phyloP scores from a whole-genome alignment of 805 yeast genomes.

The Pichia heedii region DNA sequence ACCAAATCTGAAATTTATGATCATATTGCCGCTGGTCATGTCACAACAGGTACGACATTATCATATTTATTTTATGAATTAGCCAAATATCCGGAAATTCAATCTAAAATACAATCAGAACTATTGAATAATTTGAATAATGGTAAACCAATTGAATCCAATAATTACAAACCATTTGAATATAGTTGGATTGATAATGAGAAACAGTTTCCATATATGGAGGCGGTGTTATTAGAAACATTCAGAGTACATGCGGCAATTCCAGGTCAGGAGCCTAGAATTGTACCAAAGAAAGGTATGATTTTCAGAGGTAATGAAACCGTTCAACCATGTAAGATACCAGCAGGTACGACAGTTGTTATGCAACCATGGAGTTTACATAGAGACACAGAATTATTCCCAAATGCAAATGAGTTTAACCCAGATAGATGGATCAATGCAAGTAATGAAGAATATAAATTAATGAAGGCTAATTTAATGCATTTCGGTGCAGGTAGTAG shows the following conservation, averaged over 20 bases:
- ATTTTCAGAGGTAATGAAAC: constrained; percentile 21
- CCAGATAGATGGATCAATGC: constrained; percentile 56
- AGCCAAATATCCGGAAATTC: constrained; percentile 41
- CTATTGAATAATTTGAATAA: constrained; percentile 15
- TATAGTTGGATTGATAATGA: constrained; percentile 37
- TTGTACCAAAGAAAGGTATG: constrained; percentile 30
- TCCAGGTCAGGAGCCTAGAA: constrained; percentile 66
- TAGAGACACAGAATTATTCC: constrained; percentile 40
- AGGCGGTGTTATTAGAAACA: constrained; percentile 55
- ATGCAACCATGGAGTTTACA: constrained; percentile 63
- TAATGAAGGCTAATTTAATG: constrained; percentile 47
- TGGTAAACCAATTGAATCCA: constrained; percentile 15
- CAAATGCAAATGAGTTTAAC: constrained; percentile 33
- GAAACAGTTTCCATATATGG: constrained; percentile 38
- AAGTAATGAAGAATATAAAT: constrained; percentile 29
- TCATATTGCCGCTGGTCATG: constrained; percentile 71
- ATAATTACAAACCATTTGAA: constrained; percentile 18
- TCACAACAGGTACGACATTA: constrained; percentile 61
- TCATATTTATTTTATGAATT: constrained; percentile 51
- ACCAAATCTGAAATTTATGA: constrained; percentile 47
- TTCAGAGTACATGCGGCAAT: constrained; percentile 59
- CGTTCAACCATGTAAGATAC: constrained; percentile 28
- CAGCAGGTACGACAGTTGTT: constrained; percentile 47
- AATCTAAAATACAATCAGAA: constrained; percentile 40
- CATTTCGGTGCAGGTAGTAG: constrained; percentile 67